phyloP scores from a whole-genome alignment of 2,329 filamentous ascomycete species.

The Ceratocystis eucalypticola region DNA sequence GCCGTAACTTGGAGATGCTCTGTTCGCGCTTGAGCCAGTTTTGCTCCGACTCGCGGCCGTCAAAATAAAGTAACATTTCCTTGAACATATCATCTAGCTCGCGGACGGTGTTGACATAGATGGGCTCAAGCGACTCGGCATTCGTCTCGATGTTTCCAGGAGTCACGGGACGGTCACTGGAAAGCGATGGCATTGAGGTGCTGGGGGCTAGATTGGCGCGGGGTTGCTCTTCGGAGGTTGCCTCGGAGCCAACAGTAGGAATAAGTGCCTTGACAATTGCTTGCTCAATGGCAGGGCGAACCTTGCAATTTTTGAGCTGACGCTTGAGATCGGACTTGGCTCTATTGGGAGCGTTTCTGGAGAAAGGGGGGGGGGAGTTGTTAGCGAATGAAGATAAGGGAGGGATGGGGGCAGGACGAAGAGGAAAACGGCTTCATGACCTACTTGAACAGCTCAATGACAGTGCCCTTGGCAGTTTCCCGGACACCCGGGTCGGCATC shows the following conservation, averaged over 20 bases:
- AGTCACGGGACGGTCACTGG: slow-evolving; percentile 42
- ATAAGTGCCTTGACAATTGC: slow-evolving; percentile 65
- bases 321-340: slow-evolving; percentile 83
- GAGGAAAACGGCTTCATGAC: slow-evolving; percentile 20
- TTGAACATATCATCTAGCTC: slow-evolving; percentile 81
- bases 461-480: slow-evolving; percentile 66
- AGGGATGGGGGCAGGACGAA: no score
- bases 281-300: slow-evolving; percentile 72
- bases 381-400: slow-evolving; percentile 5
- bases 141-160: slow-evolving; percentile 47
- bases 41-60: slow-evolving; percentile 76
- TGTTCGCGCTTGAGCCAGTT: slow-evolving; percentile 87
- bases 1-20: slow-evolving; percentile 59
- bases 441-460: slow-evolving; percentile 76
- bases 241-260: slow-evolving; percentile 34
- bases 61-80: slow-evolving; percentile 69
- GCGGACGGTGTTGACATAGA: slow-evolving; percentile 69
- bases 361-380: not conserved
- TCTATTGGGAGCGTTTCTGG: slow-evolving; percentile 59
- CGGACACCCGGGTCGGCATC: slow-evolving; percentile 81
- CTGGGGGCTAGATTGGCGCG: slow-evolving; percentile 31
- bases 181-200: slow-evolving; percentile 30
- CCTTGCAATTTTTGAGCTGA: slow-evolving; percentile 70
- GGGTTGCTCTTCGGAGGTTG: slow-evolving; percentile 26
- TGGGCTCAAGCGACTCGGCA: slow-evolving; percentile 58